Evolutionary conservation across 2,329 filamentous ascomycete species (phyloP).

Genomic region (Curvularia eragrostidis): DNA sequence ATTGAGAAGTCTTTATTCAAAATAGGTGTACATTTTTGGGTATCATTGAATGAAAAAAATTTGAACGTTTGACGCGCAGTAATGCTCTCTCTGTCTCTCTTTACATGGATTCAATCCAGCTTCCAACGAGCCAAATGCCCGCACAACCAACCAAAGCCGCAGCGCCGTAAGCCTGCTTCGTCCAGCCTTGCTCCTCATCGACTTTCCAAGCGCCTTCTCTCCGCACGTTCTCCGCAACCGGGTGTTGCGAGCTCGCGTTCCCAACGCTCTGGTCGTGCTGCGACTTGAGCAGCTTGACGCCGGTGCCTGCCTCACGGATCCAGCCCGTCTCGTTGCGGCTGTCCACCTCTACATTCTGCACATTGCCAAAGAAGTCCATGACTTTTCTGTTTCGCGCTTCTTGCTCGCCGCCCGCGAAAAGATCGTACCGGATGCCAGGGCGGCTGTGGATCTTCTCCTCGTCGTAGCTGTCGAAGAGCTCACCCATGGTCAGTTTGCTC

Average conservation of each 20-base stretch:
- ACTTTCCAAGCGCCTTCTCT: slow-evolving; percentile 47
- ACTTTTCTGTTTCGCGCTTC: slow-evolving; percentile 80
- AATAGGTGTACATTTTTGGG: neutral
- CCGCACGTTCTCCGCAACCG: slow-evolving; percentile 23
- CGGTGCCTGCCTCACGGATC: slow-evolving; percentile 77
- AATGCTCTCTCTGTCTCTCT: neutral
- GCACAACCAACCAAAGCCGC: slow-evolving; percentile 50
- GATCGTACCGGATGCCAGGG: slow-evolving; percentile 89
- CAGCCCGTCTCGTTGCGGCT: slow-evolving; percentile 54
- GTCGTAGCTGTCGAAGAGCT: slow-evolving; percentile 96
- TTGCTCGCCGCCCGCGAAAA: slow-evolving; percentile 86
- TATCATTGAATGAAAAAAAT: slow-evolving; percentile 10
- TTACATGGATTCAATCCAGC: slow-evolving; percentile 46
- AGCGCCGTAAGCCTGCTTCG: slow-evolving; percentile 51
- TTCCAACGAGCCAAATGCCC: slow-evolving; percentile 51
- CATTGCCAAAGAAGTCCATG: slow-evolving; percentile 98
- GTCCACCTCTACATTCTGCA: slow-evolving; percentile 94
- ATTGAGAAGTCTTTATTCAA: neutral
- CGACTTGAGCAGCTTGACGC: slow-evolving; percentile 60
- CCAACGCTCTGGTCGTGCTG: slow-evolving; percentile 45
- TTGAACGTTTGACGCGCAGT: neutral
- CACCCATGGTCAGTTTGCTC: slow-evolving; percentile 87
- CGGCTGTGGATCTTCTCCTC: slow-evolving; percentile 92
- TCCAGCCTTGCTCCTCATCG: slow-evolving; percentile 47
- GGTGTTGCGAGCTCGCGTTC: slow-evolving; percentile 28